These are phyloP conservation scores for Fraxinus nigra DNA, from an alignment of 305 asterid genomes.

Conservation along the genomic window DNA sequence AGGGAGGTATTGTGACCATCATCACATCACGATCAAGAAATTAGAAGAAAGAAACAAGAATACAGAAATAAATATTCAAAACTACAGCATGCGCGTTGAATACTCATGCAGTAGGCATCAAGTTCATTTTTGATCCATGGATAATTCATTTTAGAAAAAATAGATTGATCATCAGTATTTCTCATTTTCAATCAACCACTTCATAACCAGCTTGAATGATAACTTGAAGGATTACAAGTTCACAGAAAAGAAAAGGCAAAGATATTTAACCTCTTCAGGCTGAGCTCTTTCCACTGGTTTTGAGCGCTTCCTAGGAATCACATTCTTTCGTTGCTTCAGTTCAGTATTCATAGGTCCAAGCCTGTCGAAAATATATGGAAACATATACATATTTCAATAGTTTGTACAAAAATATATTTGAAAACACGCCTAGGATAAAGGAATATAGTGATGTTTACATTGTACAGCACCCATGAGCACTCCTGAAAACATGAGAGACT, in stretches of 20 bases:
- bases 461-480: constrained; percentile 37
- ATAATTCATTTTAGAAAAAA: background rate
- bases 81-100: background rate
- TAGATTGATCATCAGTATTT: background rate
- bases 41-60: background rate
- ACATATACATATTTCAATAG: background rate
- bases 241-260: background rate
- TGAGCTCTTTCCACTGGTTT: constrained; percentile 25
- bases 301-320: constrained; percentile 23
- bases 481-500: constrained; percentile 40
- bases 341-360: constrained; percentile 45
- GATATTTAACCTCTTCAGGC: constrained; percentile 43
- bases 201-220: background rate
- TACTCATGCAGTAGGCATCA: background rate
- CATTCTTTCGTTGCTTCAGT: constrained; percentile 31
- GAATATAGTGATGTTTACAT: constrained; percentile 34
- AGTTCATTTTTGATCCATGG: background rate
- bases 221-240: background rate
- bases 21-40: background rate
- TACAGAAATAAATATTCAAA: background rate
- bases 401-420: background rate
- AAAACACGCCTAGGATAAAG: background rate
- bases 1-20: background rate
- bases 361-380: constrained; percentile 31
- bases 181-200: background rate